phyloP scores from a whole-genome alignment of 805 yeast species.

The Zygotorulaspora florentina region DNA sequence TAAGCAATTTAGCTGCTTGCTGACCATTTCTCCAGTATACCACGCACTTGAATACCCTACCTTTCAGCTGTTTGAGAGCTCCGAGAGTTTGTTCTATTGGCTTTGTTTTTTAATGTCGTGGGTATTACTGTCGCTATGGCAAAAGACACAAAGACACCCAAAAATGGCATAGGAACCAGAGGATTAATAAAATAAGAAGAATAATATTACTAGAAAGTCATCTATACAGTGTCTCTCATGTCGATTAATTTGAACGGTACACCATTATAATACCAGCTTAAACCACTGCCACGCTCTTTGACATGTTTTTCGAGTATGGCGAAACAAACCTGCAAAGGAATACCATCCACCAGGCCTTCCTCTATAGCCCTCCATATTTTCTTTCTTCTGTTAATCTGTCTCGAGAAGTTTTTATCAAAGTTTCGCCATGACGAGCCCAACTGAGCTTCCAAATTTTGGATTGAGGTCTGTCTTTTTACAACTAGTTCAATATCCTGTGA shows the following conservation, averaged over 20 bases:
- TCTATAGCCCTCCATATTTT: conserved; percentile 33
- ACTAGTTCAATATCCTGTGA: conserved; percentile 15
- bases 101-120: not conserved
- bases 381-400: conserved; percentile 33
- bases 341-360: conserved; percentile 25
- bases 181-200: not conserved
- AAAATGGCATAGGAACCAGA: not conserved
- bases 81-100: not conserved
- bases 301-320: conserved; percentile 23
- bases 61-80: not conserved
- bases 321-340: conserved; percentile 24
- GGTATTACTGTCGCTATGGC: conserved; percentile 4
- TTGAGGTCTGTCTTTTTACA: conserved; percentile 23
- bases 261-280: conserved; percentile 31
- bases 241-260: conserved; percentile 27
- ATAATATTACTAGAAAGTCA: not conserved
- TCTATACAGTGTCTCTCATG: conserved; percentile 4
- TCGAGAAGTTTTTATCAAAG: conserved; percentile 30
- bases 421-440: conserved; percentile 32
- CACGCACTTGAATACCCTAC: no score
- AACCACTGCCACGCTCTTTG: conserved; percentile 22
- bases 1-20: conserved; percentile 15
- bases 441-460: conserved; percentile 23
- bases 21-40: conserved; percentile 3
- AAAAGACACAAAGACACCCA: not conserved